Evolutionary conservation across 768 basidiomycete species (phyloP).

Genomic region (Tulasnella calospora): DNA sequence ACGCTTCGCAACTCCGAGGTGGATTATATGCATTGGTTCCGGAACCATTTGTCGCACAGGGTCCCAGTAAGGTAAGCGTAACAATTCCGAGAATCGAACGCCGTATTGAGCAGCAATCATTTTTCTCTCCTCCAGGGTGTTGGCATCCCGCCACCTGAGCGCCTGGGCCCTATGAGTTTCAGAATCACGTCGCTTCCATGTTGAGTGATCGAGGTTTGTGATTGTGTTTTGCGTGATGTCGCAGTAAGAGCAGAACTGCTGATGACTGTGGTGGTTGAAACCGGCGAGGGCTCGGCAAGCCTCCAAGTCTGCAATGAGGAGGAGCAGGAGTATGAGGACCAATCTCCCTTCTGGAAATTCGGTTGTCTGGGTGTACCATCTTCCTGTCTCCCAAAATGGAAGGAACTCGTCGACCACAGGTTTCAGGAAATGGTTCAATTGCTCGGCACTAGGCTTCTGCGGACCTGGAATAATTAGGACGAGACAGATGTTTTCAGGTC

Average conservation of each 20-base stretch:
- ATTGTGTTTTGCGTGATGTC: background rate
- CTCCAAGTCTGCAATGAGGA: conserved; percentile 39
- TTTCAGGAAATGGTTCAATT: conserved; percentile 6
- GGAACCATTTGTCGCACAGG: background rate
- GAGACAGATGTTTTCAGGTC: conserved; percentile 20
- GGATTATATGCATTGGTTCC: conserved; percentile 40
- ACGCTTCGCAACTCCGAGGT: conserved; percentile 37
- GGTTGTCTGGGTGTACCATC: background rate
- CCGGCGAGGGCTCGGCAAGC: conserved; percentile 33
- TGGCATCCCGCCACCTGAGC: background rate
- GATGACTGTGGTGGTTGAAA: no score
- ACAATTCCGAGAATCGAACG: background rate
- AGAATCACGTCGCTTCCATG: background rate
- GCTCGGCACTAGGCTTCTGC: background rate
- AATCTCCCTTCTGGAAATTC: conserved; percentile 25
- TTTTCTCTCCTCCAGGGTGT: background rate
- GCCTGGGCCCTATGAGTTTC: background rate
- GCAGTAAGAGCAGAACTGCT: conserved; percentile 8
- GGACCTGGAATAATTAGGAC: conserved; percentile 20
- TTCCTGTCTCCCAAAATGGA: background rate
- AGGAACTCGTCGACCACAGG: background rate
- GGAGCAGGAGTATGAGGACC: conserved; percentile 35
- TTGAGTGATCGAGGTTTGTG: background rate
- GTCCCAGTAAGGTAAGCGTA: background rate
- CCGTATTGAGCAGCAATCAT: background rate